phyloP scores from a whole-genome alignment of 768 basidiomycete genomes.

The Suillus spraguei region DNA sequence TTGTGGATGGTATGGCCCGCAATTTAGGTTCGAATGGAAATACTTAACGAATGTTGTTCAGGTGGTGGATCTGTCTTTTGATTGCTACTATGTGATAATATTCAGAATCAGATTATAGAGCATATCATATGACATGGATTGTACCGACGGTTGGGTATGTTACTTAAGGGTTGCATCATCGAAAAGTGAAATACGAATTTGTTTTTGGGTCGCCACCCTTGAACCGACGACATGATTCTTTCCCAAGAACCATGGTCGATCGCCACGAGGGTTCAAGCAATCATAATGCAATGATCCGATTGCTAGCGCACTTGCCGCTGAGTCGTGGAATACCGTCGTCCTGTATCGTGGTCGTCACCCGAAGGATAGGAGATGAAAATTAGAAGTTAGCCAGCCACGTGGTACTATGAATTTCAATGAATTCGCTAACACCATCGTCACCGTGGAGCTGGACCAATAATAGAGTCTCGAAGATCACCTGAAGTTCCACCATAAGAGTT shows the following conservation, averaged over 20 bases:
- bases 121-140: background rate
- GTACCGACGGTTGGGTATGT: background rate
- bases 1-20: conserved; percentile 40
- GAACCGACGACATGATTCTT: background rate
- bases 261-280: background rate
- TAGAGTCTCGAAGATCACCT: background rate
- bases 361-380: background rate
- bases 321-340: background rate
- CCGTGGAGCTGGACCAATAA: background rate
- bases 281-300: background rate
- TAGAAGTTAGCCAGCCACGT: background rate
- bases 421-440: background rate
- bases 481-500: background rate
- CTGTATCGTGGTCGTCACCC: background rate
- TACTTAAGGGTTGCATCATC: background rate
- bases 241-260: background rate
- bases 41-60: conserved; percentile 9
- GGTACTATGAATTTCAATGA: background rate
- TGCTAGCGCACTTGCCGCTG: background rate
- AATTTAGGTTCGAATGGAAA: background rate
- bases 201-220: background rate
- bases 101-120: background rate
- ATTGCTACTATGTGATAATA: background rate
- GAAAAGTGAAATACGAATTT: background rate
- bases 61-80: conserved; percentile 27